Evolutionary conservation across 2,329 filamentous ascomycete species (phyloP).

Genomic region (Colletotrichum graminicola): DNA sequence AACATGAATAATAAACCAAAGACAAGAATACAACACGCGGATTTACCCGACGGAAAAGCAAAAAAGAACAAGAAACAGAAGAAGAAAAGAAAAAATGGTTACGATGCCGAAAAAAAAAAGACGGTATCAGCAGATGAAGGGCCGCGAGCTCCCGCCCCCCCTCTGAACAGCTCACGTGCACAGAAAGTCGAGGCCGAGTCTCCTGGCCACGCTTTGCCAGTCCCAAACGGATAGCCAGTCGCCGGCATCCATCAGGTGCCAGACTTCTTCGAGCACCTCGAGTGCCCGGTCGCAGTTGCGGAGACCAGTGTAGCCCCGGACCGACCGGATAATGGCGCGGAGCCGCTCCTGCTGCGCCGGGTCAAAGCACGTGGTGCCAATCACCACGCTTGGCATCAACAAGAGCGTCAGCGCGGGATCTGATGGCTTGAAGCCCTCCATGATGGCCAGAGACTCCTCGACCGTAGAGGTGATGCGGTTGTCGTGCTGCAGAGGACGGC

Average conservation of each 20-base stretch:
- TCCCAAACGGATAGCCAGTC: slow-evolving; percentile 73
- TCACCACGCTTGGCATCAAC: slow-evolving; percentile 70
- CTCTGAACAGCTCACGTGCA: slow-evolving; percentile 54
- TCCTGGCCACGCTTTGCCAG: slow-evolving; percentile 69
- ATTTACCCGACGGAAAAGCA: slow-evolving; percentile 30
- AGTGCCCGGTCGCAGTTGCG: slow-evolving; percentile 67
- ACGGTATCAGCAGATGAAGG: neutral
- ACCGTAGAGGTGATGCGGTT: slow-evolving; percentile 66
- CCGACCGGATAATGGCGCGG: slow-evolving; percentile 60
- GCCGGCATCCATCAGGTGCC: slow-evolving; percentile 68
- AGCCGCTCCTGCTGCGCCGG: slow-evolving; percentile 65
- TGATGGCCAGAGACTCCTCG: slow-evolving; percentile 66
- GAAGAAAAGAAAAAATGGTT: too few species aligned
- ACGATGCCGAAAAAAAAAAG: too few species aligned
- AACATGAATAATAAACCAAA: neutral
- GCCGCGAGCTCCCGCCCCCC: neutral
- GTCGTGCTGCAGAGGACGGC: slow-evolving; percentile 63
- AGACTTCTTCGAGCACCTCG: slow-evolving; percentile 69
- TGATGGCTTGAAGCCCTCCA: slow-evolving; percentile 67
- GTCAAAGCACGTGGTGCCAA: slow-evolving; percentile 71
- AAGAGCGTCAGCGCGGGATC: slow-evolving; percentile 72
- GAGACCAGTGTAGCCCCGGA: slow-evolving; percentile 71
- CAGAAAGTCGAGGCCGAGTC: slow-evolving; percentile 68
- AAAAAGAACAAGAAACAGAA: neutral
- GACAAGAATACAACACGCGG: slow-evolving; percentile 40